Base-by-base conservation (phyloP, 2,329 filamentous ascomycete genomes). In the Biscogniauxia mediterranea region DNA sequence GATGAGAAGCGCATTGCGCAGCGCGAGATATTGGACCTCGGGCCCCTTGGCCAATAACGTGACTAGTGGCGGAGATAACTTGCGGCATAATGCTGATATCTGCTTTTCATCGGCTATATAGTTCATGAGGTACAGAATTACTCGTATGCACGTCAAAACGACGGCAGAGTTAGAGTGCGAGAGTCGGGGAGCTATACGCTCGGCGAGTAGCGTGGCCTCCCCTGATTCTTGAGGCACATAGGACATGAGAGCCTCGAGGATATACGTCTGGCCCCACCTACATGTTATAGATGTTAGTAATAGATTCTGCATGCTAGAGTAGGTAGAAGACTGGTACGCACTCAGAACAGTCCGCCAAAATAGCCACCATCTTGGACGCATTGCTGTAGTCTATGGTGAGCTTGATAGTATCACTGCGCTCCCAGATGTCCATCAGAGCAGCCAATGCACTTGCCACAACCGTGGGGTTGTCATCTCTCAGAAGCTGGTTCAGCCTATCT, bases 191-290 rank as follows among this genome's bases (percentile, higher is more conserved):
- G 94, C 87, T 73, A 99, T 96, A 64, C 95, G 88, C 76, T 99
- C 95, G 11, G 95, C 95, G 50, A 99, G 83, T 17, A 99, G 82
- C 6, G 92, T 84, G 4, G 95, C 94, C 77, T 99, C 95, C 46
- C 88, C 85, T 0, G 89, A 89, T 70, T 98, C 93, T 76, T 96
- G 92, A 5, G 95, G 95, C 15, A 98, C 91, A 74, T 98, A 99
- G 21, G 94, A 95, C 91, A 98, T 98, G 70, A 99, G 83, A 20
- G 95, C 93, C 78, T 99, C 95, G 8, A 99, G 84, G 59, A 99
- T 98, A 75, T 99, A 99, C 21, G 94, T 97, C 80, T 99, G 95
- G 51, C 95, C 94, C 95, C 95, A 99, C 83, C 92, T 96, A 67
- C 26, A 60, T 26, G 57, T 59, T 5, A 46, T 60, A 5, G 2